Base-by-base conservation (phyloP, 768 basidiomycete species). In the Xerocomus potaroensis region DNA sequence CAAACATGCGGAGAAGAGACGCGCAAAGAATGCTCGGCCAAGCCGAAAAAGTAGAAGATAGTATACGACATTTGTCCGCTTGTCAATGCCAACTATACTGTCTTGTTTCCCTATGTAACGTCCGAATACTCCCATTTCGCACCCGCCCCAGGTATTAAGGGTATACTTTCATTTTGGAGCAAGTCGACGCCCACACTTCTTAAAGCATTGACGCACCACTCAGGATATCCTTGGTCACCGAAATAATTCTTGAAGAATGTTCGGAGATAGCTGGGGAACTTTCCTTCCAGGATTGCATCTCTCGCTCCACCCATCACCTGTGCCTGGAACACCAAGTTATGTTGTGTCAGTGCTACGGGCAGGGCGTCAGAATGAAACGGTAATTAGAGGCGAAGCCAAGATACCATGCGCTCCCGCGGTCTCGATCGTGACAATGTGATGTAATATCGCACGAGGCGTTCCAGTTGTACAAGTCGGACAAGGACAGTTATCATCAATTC, bases 171-270 rank as follows among this genome's bases (percentile, higher is more conserved):
- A 19, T 75, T 78, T 48, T 84, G 79, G 26, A 91, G 68, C 35
- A 94, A 65, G 61, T 95, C 90, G 0, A 95, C 87, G 1, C 87
- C 87, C 11, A 95, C 91, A 45, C 80, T 84, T 21, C 75, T 72
- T 41, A 95, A 67, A 10, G 91, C 92, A 57, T 90, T 86, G 1
- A 94, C 80, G 56, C 87, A 88, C 91, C 91, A 95, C 60, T 81
- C 79, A 0, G 91, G 91, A 62, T 92, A 91, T 9, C 84, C 85
- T n/a, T 72, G 68, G 45, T 80, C 73, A 7, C 79, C 83, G 58
- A 89, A 95, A 63, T 92, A 94, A 35, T 71, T 69, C 27, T 72
- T 74, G 65, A 95, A 94, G 68, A 93, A 95, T 7, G 66, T 68
- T 43, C 74, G 73, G 23, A 94, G 72, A 61, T 88, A 94, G 41